Evolutionary conservation across 768 basidiomycete species (phyloP).

Genomic region (Mrakia blollopis): DNA sequence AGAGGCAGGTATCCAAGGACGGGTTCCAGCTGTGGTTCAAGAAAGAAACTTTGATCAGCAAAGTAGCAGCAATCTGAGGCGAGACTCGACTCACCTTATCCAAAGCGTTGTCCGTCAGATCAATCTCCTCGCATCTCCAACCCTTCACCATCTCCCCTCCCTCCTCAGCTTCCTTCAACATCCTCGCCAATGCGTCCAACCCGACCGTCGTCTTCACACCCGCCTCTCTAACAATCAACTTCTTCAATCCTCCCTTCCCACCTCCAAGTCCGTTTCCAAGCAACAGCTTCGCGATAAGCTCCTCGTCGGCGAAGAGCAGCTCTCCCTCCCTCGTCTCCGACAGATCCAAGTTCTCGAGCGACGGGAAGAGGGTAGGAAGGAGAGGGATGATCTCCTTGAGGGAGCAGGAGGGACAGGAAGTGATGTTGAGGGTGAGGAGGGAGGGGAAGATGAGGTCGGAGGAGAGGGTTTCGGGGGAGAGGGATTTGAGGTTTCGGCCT

Average conservation of each 20-base stretch:
- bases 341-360: conserved; percentile 19
- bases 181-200: conserved; percentile 15
- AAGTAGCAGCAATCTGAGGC: too few species aligned
- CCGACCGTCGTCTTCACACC: conserved; percentile 10
- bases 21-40: conserved; percentile 24
- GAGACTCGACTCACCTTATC: conserved; percentile 16
- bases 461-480: neutral
- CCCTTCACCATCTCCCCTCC: neutral
- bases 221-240: conserved; percentile 14
- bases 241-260: conserved; percentile 12
- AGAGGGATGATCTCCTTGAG: neutral
- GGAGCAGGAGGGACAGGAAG: conserved; percentile 2
- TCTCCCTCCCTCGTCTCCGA: conserved; percentile 19
- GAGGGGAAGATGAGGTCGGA: neutral
- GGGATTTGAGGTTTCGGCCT: conserved; percentile 8
- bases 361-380: conserved; percentile 5
- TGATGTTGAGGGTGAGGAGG: neutral
- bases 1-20: conserved; percentile 35
- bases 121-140: conserved; percentile 30
- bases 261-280: neutral
- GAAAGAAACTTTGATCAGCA: neutral
- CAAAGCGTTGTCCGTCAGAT: conserved; percentile 24
- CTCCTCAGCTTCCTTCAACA: conserved; percentile 9
- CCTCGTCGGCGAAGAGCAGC: neutral
- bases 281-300: neutral